These are phyloP conservation scores for Penstemon newberryi DNA, from an alignment of 257 asterid species.

Conservation along the genomic window DNA sequence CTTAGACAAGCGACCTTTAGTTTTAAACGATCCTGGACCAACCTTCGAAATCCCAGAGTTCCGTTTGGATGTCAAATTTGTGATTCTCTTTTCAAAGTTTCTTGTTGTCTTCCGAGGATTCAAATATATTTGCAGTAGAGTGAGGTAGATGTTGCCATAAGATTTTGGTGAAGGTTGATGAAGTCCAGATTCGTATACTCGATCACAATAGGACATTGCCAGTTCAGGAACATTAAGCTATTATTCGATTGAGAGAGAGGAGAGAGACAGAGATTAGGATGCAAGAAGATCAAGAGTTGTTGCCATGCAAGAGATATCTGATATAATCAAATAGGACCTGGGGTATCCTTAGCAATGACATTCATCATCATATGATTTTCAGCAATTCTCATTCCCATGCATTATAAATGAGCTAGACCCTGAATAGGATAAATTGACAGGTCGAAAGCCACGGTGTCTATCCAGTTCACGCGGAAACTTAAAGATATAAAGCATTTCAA, in stretches of 20 bases:
- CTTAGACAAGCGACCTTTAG: conserved; percentile 53
- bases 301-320: background rate
- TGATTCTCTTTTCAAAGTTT: conserved; percentile 70
- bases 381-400: background rate
- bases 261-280: conserved; percentile 23
- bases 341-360: background rate
- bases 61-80: conserved; percentile 52
- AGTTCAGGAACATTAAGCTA: conserved; percentile 91
- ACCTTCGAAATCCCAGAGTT: conserved; percentile 53
- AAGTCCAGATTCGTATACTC: conserved; percentile 66
- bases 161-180: conserved; percentile 66
- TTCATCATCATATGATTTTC: conserved; percentile 1
- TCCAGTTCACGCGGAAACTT: conserved; percentile 15
- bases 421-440: too few relatives aligned
- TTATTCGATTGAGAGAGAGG: conserved; percentile 12
- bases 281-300: background rate
- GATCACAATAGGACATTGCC: conserved; percentile 91
- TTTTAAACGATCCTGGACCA: conserved; percentile 49
- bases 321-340: background rate
- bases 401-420: background rate
- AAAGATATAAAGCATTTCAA: conserved; percentile 5
- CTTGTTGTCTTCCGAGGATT: conserved; percentile 81
- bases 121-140: conserved; percentile 86
- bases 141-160: conserved; percentile 75
- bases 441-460: background rate